A percentile compares a stretch with the other conserved stretches of the same genome.
Evolutionary conservation across 1,284 basidiomycete species (phyloP).

Genomic region (Irpex sp.): DNA sequence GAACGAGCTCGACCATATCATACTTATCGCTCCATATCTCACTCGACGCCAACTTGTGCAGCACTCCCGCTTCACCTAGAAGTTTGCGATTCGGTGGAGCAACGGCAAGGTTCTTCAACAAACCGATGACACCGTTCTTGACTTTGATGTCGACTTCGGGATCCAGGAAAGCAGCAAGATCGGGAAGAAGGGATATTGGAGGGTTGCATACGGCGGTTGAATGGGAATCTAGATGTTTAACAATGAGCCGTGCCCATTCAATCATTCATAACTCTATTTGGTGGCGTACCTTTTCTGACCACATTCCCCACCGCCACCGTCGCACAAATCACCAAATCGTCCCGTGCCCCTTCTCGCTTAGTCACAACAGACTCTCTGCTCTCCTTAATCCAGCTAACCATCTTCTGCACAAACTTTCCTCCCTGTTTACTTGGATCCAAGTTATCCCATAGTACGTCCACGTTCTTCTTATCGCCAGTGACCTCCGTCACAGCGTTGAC

Average conservation of each 20-base stretch:
- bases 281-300: constrained; percentile 60
- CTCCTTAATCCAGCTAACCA: constrained; percentile 75
- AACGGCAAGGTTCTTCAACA: constrained; percentile 85
- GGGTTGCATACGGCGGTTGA: constrained; percentile 57
- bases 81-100: constrained; percentile 58
- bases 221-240: constrained; percentile 49
- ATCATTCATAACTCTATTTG: too few species aligned
- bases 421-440: constrained; percentile 54
- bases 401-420: constrained; percentile 67
- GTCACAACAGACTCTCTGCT: constrained; percentile 31
- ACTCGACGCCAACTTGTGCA: constrained; percentile 61
- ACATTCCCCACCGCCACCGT: constrained; percentile 82
- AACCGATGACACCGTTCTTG: constrained; percentile 80
- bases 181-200: constrained; percentile 43
- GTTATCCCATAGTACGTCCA: constrained; percentile 69
- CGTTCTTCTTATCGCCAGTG: constrained; percentile 78
- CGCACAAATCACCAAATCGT: constrained; percentile 82
- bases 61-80: constrained; percentile 62
- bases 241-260: too few species aligned
- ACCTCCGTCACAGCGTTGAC: constrained; percentile 85
- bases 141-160: constrained; percentile 66
- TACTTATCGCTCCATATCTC: constrained; percentile 68
- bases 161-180: constrained; percentile 36
- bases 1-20: constrained; percentile 83
- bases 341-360: constrained; percentile 34